A percentile compares a stretch with the other conserved stretches of the same genome.
Evolutionary conservation across 768 basidiomycete species (phyloP).

Genomic region (Macrolepiota dolichaula): DNA sequence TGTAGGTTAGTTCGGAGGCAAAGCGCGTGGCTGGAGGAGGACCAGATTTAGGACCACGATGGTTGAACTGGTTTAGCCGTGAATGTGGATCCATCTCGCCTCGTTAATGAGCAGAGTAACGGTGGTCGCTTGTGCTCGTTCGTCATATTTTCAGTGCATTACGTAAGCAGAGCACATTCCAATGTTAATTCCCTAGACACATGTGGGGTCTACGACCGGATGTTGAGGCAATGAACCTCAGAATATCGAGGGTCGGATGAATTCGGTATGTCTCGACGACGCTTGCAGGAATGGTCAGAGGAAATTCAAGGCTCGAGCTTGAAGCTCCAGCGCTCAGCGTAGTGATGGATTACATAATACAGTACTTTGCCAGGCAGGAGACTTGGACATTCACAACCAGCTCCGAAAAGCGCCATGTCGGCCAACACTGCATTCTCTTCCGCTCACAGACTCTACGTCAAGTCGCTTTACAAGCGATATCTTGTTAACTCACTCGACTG

Average conservation of each 20-base stretch:
- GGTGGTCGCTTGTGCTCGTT: neutral
- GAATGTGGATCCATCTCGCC: slow-evolving; percentile 74
- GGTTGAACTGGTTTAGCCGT: slow-evolving; percentile 70
- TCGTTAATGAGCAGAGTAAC: slow-evolving; percentile 2
- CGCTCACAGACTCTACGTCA: slow-evolving; percentile 81
- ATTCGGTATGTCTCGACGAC: neutral
- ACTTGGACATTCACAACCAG: neutral
- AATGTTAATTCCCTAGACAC: neutral
- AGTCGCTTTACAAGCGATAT: slow-evolving; percentile 86
- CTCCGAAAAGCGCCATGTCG: slow-evolving; percentile 42
- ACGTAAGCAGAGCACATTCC: slow-evolving; percentile 20
- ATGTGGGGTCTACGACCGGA: too few species aligned
- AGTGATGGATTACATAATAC: slow-evolving; percentile 5
- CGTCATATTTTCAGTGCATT: slow-evolving; percentile 14
- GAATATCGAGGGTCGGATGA: neutral
- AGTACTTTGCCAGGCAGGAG: neutral
- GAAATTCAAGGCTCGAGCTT: neutral
- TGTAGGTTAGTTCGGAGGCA: slow-evolving; percentile 38
- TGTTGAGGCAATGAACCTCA: neutral
- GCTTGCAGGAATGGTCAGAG: neutral
- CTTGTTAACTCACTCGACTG: slow-evolving; percentile 89
- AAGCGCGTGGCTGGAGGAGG: slow-evolving; percentile 39
- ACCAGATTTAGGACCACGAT: slow-evolving; percentile 65
- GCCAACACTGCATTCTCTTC: slow-evolving; percentile 54
- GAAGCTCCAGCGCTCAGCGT: neutral